Base-by-base conservation (phyloP, 2,329 filamentous ascomycete species). In the Didymella keratinophila region DNA sequence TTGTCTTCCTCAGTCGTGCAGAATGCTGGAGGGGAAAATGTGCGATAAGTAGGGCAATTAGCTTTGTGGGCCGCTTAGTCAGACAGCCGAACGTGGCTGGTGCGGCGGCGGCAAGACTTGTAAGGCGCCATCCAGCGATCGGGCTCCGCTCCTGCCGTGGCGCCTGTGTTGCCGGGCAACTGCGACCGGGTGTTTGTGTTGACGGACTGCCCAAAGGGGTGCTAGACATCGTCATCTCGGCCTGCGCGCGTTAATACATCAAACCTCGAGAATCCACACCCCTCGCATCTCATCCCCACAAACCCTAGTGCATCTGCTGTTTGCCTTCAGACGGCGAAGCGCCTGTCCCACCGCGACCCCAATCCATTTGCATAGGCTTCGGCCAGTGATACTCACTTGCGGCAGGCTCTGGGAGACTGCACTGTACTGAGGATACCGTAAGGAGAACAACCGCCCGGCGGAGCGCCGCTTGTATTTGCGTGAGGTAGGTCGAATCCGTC, bases 381-480 rank as follows among this genome's bases (percentile, higher is more conserved):
- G 70, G 71, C 71, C 73, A 42, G 30, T 65, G 23, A 68, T 61
- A 75, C 73, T 74, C 71, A 75, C 71, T 68, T 70, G 72, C 75
- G 47, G 65, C 69, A 76, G 74, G 71, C 66, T 72, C 65, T 70
- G 69, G 70, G 72, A 75, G 71, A 77, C 72, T 75, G 70, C 71
- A 71, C 72, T 76, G 74, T 76, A 76, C 70, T 76, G 80, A 78
- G 71, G 75, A 76, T 67, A 72, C 75, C 70, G 71, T 80, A 80
- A 79, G 70, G 70, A 79, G 73, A 75, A 77, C 74, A 79, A 75
- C 76, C 78, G 88, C 89, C 90, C 89, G 89, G 89, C 89, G 87
- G 85, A 84, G 68, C 76, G 86, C 88, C 87, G 88, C 88, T 91
- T 89, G 88, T 87, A 85, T 45, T 87, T 92, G 89, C 88, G 89